Evolutionary conservation across 2,329 filamentous ascomycete genomes (phyloP), one percentile per base, ranked within the genome.

Genomic region (Thielaviopsis ethacetica): DNA sequence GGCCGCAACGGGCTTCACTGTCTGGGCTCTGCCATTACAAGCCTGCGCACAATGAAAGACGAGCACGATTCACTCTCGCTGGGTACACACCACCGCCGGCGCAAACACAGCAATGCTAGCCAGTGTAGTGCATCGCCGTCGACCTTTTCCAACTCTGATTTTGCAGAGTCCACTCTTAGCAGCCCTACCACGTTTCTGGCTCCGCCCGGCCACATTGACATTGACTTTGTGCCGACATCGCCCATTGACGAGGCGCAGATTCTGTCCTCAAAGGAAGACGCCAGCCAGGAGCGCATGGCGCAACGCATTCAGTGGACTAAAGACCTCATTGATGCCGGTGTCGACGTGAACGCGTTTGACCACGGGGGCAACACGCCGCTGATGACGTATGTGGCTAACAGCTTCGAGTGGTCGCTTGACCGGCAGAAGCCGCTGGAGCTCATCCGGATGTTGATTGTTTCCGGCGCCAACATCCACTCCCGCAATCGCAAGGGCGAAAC

Each of bases 1-100:
- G 79, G 79, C 5, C 75, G 77, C 22, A 82, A 82, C 61, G 78
- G 74, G 9, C 69, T 82, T 17, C 79, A 82, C 63, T 80, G 77
- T 62, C 73, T 82, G n/a, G 79, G 79, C 2, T 73, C 76, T 61
- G 77, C 75, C 6, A 73, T 73, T n/a, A 67, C 81, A 1, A 72
- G 73, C 62, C 58, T 67, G 34, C 66, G 68, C 3, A 71, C 69
- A 22, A 61, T 52, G 41, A 44, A 30, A 21, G 27, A 47, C 21
- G 59, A 60, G 34, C 56, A 58, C 1, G 56, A 49, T 21, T 49
- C 34, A 24, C 51, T 58, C 22, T 22, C 56, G 12, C 26, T 30
- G 21, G 51, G 50, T 12, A 24, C 61, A 6, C 52, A 49, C 26
- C 53, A 38, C 7, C 65, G 67, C 47, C 76, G 74, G 63, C 71